Percentiles rank a stretch among this genome's conserved stretches.
Conservation (phyloP, 495 filamentous ascomycete species). For the Aspergillus avenaceus region DNA sequence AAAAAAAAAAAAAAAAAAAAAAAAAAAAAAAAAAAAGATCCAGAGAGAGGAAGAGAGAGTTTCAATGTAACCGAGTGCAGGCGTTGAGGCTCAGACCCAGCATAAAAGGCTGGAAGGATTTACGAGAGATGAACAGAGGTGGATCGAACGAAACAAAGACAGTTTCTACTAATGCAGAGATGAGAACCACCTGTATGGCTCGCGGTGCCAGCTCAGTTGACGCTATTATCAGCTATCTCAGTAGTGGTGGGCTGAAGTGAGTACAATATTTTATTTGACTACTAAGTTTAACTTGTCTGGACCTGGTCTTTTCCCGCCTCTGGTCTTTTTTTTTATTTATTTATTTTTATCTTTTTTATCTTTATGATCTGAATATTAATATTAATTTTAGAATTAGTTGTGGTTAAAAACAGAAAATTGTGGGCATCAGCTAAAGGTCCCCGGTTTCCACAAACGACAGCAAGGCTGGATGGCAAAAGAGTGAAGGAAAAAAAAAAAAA, state of each 20-base stretch:
- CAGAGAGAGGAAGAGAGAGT: background rate
- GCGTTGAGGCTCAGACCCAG: no score
- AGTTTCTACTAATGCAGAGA: slow-evolving; percentile 3
- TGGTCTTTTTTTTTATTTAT: background rate
- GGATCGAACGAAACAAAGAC: slow-evolving; percentile 3
- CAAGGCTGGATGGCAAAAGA: background rate
- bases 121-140: background rate
- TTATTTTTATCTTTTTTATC: background rate
- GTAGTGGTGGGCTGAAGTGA: background rate
- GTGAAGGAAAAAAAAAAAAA: background rate
- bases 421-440: no score
- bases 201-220: background rate
- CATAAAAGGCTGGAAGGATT: slow-evolving; percentile 3
- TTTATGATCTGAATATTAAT: background rate
- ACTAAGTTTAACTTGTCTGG: background rate
- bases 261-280: background rate
- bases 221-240: background rate
- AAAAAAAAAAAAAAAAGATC: background rate
- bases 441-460: background rate
- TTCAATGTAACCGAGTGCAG: no score
- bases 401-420: no score
- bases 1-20: background rate
- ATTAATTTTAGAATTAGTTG: no score
- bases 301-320: background rate
- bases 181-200: background rate